Evolutionary conservation across 768 basidiomycete species (phyloP).

Genomic region (Naganishia onofrii): DNA sequence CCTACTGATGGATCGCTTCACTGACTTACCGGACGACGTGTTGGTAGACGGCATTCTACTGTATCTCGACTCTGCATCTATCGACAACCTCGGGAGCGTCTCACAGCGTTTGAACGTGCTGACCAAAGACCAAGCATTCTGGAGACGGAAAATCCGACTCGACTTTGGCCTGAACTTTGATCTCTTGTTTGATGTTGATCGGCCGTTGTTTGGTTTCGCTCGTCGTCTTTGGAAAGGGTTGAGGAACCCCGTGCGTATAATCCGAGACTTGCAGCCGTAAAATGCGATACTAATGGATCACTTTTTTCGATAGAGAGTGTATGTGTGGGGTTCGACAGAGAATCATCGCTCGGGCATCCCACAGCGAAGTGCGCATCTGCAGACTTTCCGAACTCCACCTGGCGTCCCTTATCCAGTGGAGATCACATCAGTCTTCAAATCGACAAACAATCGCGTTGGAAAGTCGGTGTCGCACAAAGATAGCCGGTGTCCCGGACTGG

Average conservation of each 20-base stretch:
- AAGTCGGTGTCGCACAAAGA: neutral
- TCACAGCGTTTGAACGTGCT: neutral
- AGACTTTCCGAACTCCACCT: neutral
- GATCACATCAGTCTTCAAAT: slow-evolving; percentile 30
- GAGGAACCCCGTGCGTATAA: slow-evolving; percentile 32
- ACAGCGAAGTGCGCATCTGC: neutral
- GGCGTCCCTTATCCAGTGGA: slow-evolving; percentile 36
- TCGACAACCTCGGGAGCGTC: neutral
- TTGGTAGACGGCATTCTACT: slow-evolving; percentile 6
- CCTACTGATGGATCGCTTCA: neutral
- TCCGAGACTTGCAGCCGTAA: slow-evolving; percentile 25
- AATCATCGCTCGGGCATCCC: slow-evolving; percentile 36
- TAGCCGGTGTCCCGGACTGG: neutral
- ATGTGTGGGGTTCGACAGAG: slow-evolving; percentile 44
- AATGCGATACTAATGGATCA: slow-evolving; percentile 35
- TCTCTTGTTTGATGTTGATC: slow-evolving; percentile 27
- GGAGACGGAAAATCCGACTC: slow-evolving; percentile 36
- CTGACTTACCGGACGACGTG: slow-evolving; percentile 14
- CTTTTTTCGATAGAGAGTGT: slow-evolving; percentile 34
- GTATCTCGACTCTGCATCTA: slow-evolving; percentile 4
- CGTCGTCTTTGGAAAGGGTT: slow-evolving; percentile 21
- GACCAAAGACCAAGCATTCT: slow-evolving; percentile 37
- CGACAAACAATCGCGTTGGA: neutral
- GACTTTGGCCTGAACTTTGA: slow-evolving; percentile 35
- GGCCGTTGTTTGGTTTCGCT: neutral